A percentile compares a stretch with the other conserved stretches of the same genome.
Conservation (phyloP, 164 flowering plant species). For the Litsea cubeba region DNA sequence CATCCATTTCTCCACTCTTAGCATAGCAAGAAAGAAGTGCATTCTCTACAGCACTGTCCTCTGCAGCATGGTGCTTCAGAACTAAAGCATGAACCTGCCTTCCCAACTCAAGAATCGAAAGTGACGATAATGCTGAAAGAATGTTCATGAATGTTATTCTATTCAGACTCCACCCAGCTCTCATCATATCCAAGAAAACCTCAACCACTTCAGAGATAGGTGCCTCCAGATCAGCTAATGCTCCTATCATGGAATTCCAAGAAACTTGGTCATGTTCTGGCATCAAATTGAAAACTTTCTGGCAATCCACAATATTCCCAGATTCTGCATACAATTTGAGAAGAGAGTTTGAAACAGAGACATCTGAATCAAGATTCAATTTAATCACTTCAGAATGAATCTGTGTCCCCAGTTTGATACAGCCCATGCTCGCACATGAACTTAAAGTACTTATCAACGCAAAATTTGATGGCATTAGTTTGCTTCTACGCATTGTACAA, state of each 20-base stretch:
- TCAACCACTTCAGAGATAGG: constrained; percentile 36
- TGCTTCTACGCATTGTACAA: constrained; percentile 46
- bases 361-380: constrained; percentile 69
- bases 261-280: constrained; percentile 63
- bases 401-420: constrained; percentile 45
- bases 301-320: constrained; percentile 42
- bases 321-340: constrained; percentile 60
- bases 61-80: constrained; percentile 35
- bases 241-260: constrained; percentile 83
- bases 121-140: constrained; percentile 61
- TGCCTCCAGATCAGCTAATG: constrained; percentile 48
- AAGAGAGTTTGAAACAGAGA: constrained; percentile 88
- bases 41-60: constrained; percentile 55
- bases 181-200: constrained; percentile 58
- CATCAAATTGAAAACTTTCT: constrained; percentile 59
- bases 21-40: constrained; percentile 78
- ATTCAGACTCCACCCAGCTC: constrained; percentile 53
- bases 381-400: constrained; percentile 70
- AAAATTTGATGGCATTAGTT: constrained; percentile 54
- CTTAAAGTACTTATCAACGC: constrained; percentile 77
- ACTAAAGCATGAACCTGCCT: constrained; percentile 66
- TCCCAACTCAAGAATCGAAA: constrained; percentile 38
- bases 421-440: constrained; percentile 72
- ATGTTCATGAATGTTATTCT: constrained; percentile 66
- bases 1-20: constrained; percentile 58